Conservation (phyloP, 768 basidiomycete species). For the Aureoboletus auriporus region DNA sequence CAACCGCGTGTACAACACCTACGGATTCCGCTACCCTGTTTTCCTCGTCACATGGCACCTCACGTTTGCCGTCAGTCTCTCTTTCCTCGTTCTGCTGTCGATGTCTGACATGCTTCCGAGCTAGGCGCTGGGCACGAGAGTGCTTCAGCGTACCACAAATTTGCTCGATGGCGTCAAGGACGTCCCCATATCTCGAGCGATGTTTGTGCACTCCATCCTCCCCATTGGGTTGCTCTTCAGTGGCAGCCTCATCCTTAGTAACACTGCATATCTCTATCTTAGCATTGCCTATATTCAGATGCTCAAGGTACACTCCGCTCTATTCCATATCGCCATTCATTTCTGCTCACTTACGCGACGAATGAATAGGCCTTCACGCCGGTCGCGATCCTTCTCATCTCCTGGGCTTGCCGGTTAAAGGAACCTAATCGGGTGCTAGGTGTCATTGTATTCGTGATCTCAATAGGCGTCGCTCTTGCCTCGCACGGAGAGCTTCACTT, state of each 20-base stretch:
- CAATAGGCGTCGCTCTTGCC: slow-evolving; percentile 82
- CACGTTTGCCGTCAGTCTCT: slow-evolving; percentile 53
- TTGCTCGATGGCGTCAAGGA: slow-evolving; percentile 79
- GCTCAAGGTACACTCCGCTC: slow-evolving; percentile 62
- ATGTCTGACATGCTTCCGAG: slow-evolving; percentile 1
- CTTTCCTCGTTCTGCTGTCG: not conserved
- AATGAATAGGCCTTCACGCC: slow-evolving; percentile 75
- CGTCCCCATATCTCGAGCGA: slow-evolving; percentile 71
- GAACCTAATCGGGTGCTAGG: slow-evolving; percentile 81
- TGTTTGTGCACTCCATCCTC: slow-evolving; percentile 81
- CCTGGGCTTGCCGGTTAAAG: slow-evolving; percentile 84
- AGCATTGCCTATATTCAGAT: slow-evolving; percentile 96
- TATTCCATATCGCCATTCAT: not conserved
- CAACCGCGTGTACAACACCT: slow-evolving; percentile 81
- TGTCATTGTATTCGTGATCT: slow-evolving; percentile 87
- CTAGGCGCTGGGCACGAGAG: slow-evolving; percentile 78
- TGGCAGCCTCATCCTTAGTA: slow-evolving; percentile 85
- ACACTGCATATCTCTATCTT: slow-evolving; percentile 89
- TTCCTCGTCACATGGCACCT: slow-evolving; percentile 90
- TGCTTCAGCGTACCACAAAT: slow-evolving; percentile 76
- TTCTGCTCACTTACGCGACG: not conserved
- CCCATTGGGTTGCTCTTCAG: slow-evolving; percentile 94
- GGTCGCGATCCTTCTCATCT: slow-evolving; percentile 89
- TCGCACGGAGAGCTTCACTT: slow-evolving; percentile 88
- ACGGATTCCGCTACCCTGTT: slow-evolving; percentile 85